These are phyloP conservation scores for Nemania bipapillata DNA, from an alignment of 2,329 filamentous ascomycete species.

Conservation along the genomic window DNA sequence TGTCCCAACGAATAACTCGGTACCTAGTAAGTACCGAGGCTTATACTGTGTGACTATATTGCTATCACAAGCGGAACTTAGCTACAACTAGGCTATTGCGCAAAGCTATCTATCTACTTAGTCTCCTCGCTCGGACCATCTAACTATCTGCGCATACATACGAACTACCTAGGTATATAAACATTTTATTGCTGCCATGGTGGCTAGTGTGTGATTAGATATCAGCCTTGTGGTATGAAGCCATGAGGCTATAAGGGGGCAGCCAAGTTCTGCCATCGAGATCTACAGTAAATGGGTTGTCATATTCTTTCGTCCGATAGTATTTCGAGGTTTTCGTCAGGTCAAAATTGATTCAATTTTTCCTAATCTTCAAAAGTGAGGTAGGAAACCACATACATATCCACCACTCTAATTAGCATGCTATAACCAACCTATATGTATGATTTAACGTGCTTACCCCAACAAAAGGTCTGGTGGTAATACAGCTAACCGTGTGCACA, in stretches of 20 bases:
- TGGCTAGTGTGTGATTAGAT: background rate
- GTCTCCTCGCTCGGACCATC: no score
- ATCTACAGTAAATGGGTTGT: background rate
- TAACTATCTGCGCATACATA: background rate
- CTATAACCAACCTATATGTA: background rate
- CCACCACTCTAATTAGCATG: background rate
- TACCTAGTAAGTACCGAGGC: slow-evolving; percentile 8
- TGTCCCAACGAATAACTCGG: slow-evolving; percentile 18
- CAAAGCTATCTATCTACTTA: no score
- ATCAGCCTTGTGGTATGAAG: slow-evolving; percentile 26
- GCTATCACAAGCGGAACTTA: no score
- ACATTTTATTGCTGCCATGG: background rate
- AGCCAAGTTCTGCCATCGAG: background rate
- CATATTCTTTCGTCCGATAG: background rate
- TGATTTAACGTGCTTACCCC: background rate
- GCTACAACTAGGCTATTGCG: no score
- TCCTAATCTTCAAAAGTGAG: background rate
- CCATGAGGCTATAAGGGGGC: slow-evolving; percentile 8
- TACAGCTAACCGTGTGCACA: no score
- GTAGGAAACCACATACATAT: background rate
- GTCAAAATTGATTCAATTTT: background rate
- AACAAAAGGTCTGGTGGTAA: slow-evolving; percentile 6
- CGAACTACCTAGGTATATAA: no score
- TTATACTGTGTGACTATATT: no score
- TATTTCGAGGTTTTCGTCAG: background rate